phyloP scores from a whole-genome alignment of 1,284 basidiomycete genomes.

The Neotropicomus parvogracilis region DNA sequence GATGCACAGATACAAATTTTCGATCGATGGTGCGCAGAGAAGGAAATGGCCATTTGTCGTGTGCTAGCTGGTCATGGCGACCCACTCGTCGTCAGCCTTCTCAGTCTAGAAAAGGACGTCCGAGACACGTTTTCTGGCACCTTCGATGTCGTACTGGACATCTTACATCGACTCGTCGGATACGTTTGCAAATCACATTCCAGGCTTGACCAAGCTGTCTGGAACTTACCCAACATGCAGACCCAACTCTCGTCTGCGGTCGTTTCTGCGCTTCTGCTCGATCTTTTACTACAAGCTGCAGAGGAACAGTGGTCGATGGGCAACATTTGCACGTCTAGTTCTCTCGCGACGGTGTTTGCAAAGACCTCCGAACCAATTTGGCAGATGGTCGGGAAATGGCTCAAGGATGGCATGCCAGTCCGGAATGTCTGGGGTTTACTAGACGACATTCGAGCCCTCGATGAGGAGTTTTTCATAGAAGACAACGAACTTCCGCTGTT shows the following conservation, averaged over 20 bases:
- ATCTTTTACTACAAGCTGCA: slow-evolving; percentile 55
- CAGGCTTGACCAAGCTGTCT: slow-evolving; percentile 34
- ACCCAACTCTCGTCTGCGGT: slow-evolving; percentile 47
- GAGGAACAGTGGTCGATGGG: slow-evolving; percentile 55
- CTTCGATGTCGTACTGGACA: slow-evolving; percentile 52
- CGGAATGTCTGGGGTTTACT: slow-evolving; percentile 38
- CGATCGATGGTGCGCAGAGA: slow-evolving; percentile 65
- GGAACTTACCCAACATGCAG: slow-evolving; percentile 42
- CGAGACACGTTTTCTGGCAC: slow-evolving; percentile 52
- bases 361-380: slow-evolving; percentile 68
- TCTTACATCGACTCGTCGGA: slow-evolving; percentile 36
- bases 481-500: slow-evolving; percentile 60
- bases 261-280: slow-evolving; percentile 54
- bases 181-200: slow-evolving; percentile 30
- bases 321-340: slow-evolving; percentile 49
- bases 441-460: slow-evolving; percentile 35
- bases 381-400: slow-evolving; percentile 70
- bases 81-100: slow-evolving; percentile 59
- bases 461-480: slow-evolving; percentile 82
- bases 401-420: slow-evolving; percentile 67
- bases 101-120: slow-evolving; percentile 59
- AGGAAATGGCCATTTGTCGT: slow-evolving; percentile 62
- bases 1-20: slow-evolving; percentile 55
- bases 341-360: slow-evolving; percentile 60
- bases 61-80: slow-evolving; percentile 45